phyloP scores from a whole-genome alignment of 139 green algal genomes.

The Tetradesmus lagerheimii region DNA sequence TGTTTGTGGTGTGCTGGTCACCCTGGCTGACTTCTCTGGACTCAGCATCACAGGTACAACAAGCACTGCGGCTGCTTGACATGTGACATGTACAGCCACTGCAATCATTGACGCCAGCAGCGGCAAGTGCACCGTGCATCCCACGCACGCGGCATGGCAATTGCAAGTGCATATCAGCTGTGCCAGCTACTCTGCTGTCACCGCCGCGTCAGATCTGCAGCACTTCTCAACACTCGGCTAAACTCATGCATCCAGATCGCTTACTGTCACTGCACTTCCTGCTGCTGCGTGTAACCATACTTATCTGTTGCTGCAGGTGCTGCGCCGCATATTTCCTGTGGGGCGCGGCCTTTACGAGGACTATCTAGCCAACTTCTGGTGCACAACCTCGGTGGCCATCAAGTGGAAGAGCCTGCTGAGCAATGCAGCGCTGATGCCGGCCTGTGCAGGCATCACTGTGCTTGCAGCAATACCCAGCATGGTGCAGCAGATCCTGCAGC shows the following conservation, averaged over 20 bases:
- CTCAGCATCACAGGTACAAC: constrained; percentile 47
- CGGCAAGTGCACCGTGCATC: no score
- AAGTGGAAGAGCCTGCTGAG: constrained; percentile 88
- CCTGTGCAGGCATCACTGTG: constrained; percentile 78
- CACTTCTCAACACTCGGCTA: no score
- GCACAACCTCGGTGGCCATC: constrained; percentile 78
- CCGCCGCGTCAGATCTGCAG: no score
- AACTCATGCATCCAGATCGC: neutral
- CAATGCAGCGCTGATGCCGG: constrained; percentile 56
- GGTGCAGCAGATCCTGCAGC: constrained; percentile 74
- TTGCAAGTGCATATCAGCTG: no score
- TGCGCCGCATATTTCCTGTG: constrained; percentile 88
- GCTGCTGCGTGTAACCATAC: neutral
- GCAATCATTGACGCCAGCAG: no score
- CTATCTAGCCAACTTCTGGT: constrained; percentile 99
- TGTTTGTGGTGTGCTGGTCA: constrained; percentile 85
- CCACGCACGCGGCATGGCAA: no score
- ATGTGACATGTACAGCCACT: no score
- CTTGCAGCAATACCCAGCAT: constrained; percentile 69
- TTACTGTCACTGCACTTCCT: neutral
- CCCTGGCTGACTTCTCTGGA: constrained; percentile 74
- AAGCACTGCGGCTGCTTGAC: no score
- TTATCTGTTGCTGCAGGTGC: constrained; percentile 47
- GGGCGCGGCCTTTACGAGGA: constrained; percentile 96
- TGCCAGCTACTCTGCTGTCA: no score